These are phyloP conservation scores for Coniosporium apollinis DNA, from an alignment of 495 filamentous ascomycete genomes.

Conservation along the genomic window DNA sequence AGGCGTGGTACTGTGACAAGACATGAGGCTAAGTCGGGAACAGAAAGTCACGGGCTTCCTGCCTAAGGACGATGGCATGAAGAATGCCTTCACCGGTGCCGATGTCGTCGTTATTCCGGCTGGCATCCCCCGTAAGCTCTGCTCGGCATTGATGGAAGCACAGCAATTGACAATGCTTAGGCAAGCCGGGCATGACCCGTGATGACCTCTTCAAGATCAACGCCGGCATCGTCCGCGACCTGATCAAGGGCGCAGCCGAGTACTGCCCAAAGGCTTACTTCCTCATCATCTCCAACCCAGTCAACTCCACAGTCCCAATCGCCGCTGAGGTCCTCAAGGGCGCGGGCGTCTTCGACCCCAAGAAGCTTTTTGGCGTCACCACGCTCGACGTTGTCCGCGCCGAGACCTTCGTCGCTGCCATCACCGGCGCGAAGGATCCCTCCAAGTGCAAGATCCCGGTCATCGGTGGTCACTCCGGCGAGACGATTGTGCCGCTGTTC, in stretches of 20 bases:
- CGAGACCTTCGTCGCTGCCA: conserved; percentile 85
- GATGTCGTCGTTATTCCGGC: conserved; percentile 95
- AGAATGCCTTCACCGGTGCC: conserved; percentile 71
- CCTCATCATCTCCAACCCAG: conserved; percentile 95
- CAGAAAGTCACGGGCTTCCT: conserved; percentile 87
- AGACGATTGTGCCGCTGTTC: conserved; percentile 95
- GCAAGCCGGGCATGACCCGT: conserved; percentile 98
- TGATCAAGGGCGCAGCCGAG: conserved; percentile 73
- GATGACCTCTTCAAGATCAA: conserved; percentile 79
- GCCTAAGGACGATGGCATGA: conserved; percentile 76
- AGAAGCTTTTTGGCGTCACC: conserved; percentile 93
- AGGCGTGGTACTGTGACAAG: too few relatives aligned
- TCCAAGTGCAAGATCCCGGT: conserved; percentile 73
- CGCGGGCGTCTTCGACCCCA: conserved; percentile 79
- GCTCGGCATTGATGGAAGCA: too few relatives aligned
- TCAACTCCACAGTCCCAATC: conserved; percentile 97
- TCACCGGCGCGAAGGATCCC: conserved; percentile 66
- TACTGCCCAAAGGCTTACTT: conserved; percentile 78
- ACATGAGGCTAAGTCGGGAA: conserved; percentile 14
- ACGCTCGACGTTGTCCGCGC: conserved; percentile 96
- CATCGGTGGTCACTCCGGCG: conserved; percentile 90
- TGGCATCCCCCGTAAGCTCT: conserved; percentile 92
- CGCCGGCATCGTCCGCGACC: conserved; percentile 21
- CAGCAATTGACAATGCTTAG: conserved; percentile 27
- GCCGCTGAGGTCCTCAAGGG: conserved; percentile 89